Conservation (phyloP, 2,329 filamentous ascomycete genomes). For the Calonectria hawksworthii region DNA sequence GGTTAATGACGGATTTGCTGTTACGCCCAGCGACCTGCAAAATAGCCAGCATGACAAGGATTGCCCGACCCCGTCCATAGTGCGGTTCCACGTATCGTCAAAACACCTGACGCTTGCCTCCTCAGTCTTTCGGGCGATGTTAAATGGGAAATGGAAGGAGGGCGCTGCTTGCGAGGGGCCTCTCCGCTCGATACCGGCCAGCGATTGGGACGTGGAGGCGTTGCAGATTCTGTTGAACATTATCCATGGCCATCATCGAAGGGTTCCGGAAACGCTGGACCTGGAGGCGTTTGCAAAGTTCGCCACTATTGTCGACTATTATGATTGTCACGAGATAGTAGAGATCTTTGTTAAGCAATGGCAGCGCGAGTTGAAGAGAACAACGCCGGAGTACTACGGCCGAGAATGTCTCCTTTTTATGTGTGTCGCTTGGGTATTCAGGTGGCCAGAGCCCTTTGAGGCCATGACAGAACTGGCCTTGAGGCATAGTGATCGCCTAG, state of each 20-base stretch:
- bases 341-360: constrained; percentile 10
- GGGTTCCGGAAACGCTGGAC: not conserved
- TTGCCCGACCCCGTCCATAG: not conserved
- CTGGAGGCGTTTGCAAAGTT: constrained; percentile 1
- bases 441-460: not conserved
- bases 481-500: not conserved
- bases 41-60: not conserved
- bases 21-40: not conserved
- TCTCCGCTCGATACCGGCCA: not conserved
- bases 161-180: not conserved
- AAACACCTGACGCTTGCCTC: constrained; percentile 3
- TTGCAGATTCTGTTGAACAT: not conserved
- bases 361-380: not conserved
- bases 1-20: not conserved
- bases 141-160: not conserved
- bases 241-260: not conserved
- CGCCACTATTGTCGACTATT: not conserved
- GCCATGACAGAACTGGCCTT: not conserved
- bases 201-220: not conserved
- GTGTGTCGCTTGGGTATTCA: not conserved
- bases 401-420: not conserved
- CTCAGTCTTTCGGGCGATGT: not conserved
- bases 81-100: not conserved
- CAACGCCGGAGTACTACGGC: not conserved
- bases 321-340: constrained; percentile 6